Evolutionary conservation across 2,329 filamentous ascomycete species (phyloP).

Genomic region (Didymella lethalis): DNA sequence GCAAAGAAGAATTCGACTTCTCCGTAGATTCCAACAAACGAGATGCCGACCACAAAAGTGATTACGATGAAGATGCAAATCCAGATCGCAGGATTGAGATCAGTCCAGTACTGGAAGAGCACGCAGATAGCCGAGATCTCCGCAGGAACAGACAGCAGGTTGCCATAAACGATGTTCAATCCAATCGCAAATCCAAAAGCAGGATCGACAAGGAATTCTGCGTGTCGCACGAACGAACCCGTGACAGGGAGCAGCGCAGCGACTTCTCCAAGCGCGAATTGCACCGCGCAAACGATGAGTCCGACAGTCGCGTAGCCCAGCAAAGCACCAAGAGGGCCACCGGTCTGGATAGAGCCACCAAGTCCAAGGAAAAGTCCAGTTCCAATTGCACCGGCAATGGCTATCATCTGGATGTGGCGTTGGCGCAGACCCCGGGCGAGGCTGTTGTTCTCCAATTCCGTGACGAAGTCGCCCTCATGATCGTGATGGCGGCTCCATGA

Average conservation of each 20-base stretch:
- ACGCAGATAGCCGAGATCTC: conserved; percentile 41
- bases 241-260: conserved; percentile 61
- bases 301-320: conserved; percentile 62
- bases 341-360: conserved; percentile 61
- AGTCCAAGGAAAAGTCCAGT: conserved; percentile 65
- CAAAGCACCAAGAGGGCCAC: conserved; percentile 61
- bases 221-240: conserved; percentile 60
- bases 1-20: conserved; percentile 61
- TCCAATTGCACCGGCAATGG: conserved; percentile 63
- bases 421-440: conserved; percentile 48
- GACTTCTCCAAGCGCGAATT: conserved; percentile 61
- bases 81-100: conserved; percentile 46
- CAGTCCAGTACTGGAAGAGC: conserved; percentile 39
- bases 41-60: conserved; percentile 45
- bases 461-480: conserved; percentile 22
- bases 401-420: conserved; percentile 65
- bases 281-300: conserved; percentile 59
- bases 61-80: conserved; percentile 45
- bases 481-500: conserved; percentile 12
- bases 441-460: conserved; percentile 29
- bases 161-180: conserved; percentile 66
- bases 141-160: conserved; percentile 58
- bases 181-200: conserved; percentile 51
- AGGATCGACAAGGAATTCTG: conserved; percentile 61
- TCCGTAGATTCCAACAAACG: conserved; percentile 41